A percentile compares a stretch with the other conserved stretches of the same genome.
phyloP scores from a whole-genome alignment of 352 stramenopile genomes.

The Saprolegnia parasitica region DNA sequence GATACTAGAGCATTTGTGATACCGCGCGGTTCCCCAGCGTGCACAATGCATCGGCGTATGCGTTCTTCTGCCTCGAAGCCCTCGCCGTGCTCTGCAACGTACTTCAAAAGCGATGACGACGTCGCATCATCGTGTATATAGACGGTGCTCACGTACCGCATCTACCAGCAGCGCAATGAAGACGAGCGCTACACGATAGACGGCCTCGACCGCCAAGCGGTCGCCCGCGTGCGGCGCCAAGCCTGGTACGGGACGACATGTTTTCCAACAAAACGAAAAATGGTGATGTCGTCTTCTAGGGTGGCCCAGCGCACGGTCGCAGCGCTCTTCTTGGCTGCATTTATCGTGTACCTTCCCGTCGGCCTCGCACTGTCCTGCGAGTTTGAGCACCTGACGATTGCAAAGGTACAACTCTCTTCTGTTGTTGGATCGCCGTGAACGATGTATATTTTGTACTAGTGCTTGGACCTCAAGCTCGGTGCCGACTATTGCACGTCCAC shows the following conservation, averaged over 20 bases:
- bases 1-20: conserved; percentile 46
- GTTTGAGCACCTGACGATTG: conserved; percentile 39
- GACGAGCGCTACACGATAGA: conserved; percentile 8
- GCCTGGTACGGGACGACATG: neutral
- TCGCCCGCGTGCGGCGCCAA: conserved; percentile 1
- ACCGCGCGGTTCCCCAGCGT: conserved; percentile 41
- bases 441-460: conserved; percentile 34
- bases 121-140: conserved; percentile 26
- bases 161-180: conserved; percentile 32
- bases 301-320: conserved; percentile 38
- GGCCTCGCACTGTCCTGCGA: conserved; percentile 42
- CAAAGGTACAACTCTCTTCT: conserved; percentile 10
- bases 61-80: conserved; percentile 56
- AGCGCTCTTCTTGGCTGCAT: conserved; percentile 49
- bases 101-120: neutral
- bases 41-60: conserved; percentile 46
- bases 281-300: conserved; percentile 8
- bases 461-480: conserved; percentile 48
- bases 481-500: conserved; percentile 56
- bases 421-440: neutral
- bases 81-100: conserved; percentile 50
- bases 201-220: conserved; percentile 11
- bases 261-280: no score
- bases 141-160: conserved; percentile 56
- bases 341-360: conserved; percentile 58